phyloP scores from a whole-genome alignment of 306 rosid genomes.

The Oemleria cerasiformis region DNA sequence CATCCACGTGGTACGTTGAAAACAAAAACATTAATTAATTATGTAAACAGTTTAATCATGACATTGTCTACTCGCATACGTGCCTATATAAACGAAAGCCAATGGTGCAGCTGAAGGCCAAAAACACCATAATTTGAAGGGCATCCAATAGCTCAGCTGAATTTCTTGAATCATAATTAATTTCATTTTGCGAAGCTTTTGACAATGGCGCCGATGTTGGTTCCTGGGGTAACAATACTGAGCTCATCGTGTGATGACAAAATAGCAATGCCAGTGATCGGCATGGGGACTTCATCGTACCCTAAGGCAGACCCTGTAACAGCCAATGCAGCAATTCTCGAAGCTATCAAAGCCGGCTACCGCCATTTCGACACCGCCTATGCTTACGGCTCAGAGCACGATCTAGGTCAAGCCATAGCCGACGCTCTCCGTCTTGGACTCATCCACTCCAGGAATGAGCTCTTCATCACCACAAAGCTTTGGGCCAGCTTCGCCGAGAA shows the following conservation, averaged over 20 bases:
- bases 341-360: conserved; percentile 35
- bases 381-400: conserved; percentile 25
- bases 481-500: conserved; percentile 45
- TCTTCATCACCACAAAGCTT: conserved; percentile 64
- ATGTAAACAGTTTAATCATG: neutral
- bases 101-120: neutral
- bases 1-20: neutral
- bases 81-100: neutral
- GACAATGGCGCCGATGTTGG: neutral
- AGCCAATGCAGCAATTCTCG: conserved; percentile 27
- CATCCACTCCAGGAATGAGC: conserved; percentile 43
- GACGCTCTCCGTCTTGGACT: conserved; percentile 38
- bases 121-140: too few relatives aligned
- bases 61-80: neutral
- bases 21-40: neutral
- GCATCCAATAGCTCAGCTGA: neutral
- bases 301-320: conserved; percentile 12
- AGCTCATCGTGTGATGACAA: neutral
- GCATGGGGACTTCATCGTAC: conserved; percentile 37
- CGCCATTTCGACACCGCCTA: conserved; percentile 40
- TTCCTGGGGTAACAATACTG: conserved; percentile 1
- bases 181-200: neutral
- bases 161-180: neutral
- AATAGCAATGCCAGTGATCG: conserved; percentile 25
- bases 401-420: conserved; percentile 29